Evolutionary conservation across 1,139 yeast species (phyloP), one percentile per base, ranked within the genome.

Genomic region (Hyphopichia khmerensis): DNA sequence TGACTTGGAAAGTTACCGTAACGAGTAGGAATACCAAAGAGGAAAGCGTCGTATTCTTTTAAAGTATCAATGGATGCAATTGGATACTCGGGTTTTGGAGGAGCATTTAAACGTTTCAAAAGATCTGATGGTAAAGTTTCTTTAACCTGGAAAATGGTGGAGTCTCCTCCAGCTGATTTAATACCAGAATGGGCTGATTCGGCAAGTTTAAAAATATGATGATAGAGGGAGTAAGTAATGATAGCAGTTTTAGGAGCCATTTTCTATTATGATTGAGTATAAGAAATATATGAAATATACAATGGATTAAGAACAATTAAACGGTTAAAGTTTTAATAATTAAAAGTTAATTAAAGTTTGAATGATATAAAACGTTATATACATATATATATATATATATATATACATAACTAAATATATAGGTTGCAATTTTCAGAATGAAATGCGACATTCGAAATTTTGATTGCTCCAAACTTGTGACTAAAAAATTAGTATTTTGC

Each of bases 11-110:
- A 59, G 49, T 55, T 64, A 48, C 72, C 72, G 51, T 51, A 68
- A 53, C 74, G 58, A 47, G 74, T 67, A 35, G 74, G 72, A 35
- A 67, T 52, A 42, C 74, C 74, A 45, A 68, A 65, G 44, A 68
- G 49, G 50, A 66, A 67, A 11, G 69, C 71, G 50, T 68, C 71
- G 56, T 65, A 67, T 39, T 55, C 49, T 26, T 54, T 55, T 52
- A 68, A 62, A 31, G 69, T 63, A 24, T 64, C 65, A 37, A 55
- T 43, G 31, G 62, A 53, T 31, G 68, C 71, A 49, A 59, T 53
- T 41, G 71, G 71, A 55, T 57, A 57, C 45, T 58, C 59, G 33
- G 65, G 62, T 54, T 56, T 64, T 23, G 62, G 50, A 18, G 71
- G 67, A 26, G 72, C 72, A 44, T 60, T 57, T 56, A 67, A 45